Evolutionary conservation across 257 asterid species (phyloP).

Genomic region (Voacanga thouarsii): DNA sequence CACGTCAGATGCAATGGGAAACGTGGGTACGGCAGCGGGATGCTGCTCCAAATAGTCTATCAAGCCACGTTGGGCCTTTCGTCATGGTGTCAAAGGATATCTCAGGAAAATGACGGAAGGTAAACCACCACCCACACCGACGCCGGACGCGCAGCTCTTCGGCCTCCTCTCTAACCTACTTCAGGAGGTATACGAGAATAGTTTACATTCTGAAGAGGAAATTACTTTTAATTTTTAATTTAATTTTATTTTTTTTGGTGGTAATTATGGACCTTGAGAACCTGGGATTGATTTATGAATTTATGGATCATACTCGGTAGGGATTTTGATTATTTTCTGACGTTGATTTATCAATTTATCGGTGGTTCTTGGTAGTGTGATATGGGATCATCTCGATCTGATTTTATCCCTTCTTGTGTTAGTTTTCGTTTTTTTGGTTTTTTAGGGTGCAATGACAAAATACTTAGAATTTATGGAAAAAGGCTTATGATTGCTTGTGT

Average conservation of each 20-base stretch:
- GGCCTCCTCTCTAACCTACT: conserved; percentile 74
- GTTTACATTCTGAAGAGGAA: not conserved
- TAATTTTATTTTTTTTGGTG: not conserved
- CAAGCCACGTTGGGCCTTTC: conserved; percentile 5
- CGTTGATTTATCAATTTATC: not conserved
- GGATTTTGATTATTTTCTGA: not conserved
- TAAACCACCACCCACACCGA: conserved; percentile 38
- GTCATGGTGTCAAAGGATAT: not conserved
- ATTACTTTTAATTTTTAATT: not conserved
- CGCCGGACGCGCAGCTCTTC: conserved; percentile 73
- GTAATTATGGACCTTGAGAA: not conserved
- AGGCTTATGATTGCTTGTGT: not conserved
- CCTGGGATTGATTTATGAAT: not conserved
- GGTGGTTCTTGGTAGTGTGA: not conserved
- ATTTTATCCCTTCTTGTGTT: not conserved
- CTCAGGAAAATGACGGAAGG: conserved; percentile 42
- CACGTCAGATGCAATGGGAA: not conserved
- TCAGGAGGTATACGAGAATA: conserved; percentile 49
- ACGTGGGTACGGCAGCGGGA: not conserved
- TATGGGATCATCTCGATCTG: not conserved
- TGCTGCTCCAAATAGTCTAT: not conserved
- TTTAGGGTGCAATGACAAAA: not conserved
- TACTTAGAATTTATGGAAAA: not conserved
- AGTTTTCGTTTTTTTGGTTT: not conserved
- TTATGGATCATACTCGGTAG: not conserved